Evolutionary conservation across 2,329 filamentous ascomycete genomes (phyloP).

Genomic region (Pseudogymnoascus sp.): DNA sequence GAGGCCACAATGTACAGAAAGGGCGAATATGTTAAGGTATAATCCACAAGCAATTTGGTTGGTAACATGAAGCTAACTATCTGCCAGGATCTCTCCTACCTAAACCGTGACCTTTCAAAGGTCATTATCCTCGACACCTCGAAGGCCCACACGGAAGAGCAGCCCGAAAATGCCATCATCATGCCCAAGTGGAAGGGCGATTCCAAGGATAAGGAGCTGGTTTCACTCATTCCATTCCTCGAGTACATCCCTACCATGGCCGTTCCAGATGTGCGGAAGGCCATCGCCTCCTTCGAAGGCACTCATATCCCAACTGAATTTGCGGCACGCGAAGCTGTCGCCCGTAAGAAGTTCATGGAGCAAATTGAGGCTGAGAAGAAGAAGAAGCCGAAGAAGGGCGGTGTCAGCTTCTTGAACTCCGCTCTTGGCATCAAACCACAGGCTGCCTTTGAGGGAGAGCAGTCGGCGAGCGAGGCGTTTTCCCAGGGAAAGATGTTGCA

Average conservation of each 20-base stretch:
- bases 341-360: slow-evolving; percentile 77
- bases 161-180: slow-evolving; percentile 95
- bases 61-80: slow-evolving; percentile 19
- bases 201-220: slow-evolving; percentile 73
- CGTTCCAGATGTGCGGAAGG: slow-evolving; percentile 76
- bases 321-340: slow-evolving; percentile 75
- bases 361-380: slow-evolving; percentile 63
- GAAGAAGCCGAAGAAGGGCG: slow-evolving; percentile 53
- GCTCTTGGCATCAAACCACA: slow-evolving; percentile 71
- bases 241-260: slow-evolving; percentile 96
- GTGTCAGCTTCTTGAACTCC: slow-evolving; percentile 61
- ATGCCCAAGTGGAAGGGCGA: slow-evolving; percentile 86
- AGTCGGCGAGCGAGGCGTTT: slow-evolving; percentile 66
- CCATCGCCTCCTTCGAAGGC: slow-evolving; percentile 82
- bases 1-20: slow-evolving; percentile 97
- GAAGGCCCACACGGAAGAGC: slow-evolving; percentile 69
- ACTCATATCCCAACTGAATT: slow-evolving; percentile 88
- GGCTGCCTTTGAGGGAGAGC: slow-evolving; percentile 64
- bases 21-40: slow-evolving; percentile 90
- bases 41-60: slow-evolving; percentile 17
- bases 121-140: slow-evolving; percentile 92
- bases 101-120: slow-evolving; percentile 93
- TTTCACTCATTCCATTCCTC: slow-evolving; percentile 88
- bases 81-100: slow-evolving; percentile 81
- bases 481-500: slow-evolving; percentile 95